Conservation (phyloP, 306 rosid genomes). For the Sindora glabra region DNA sequence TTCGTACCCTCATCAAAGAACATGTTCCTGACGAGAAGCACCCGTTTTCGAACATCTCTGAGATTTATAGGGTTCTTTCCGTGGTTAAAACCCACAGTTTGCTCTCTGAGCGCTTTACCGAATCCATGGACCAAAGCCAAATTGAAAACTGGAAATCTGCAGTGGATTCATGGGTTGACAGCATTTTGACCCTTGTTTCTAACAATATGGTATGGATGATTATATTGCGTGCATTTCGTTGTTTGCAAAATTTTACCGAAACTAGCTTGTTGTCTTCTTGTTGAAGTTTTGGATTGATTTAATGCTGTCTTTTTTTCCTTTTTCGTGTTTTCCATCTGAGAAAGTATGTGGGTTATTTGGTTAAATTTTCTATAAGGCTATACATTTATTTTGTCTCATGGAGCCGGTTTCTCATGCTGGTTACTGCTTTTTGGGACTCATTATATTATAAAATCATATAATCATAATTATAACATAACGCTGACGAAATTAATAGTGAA, state of each 20-base stretch:
- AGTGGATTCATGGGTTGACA: slow-evolving; percentile 60
- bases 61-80: slow-evolving; percentile 42
- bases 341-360: no score
- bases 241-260: background rate
- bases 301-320: background rate
- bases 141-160: slow-evolving; percentile 55
- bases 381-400: background rate
- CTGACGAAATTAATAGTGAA: no score
- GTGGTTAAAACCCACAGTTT: slow-evolving; percentile 50
- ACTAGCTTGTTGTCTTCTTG: background rate
- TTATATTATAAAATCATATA: background rate
- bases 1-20: slow-evolving; percentile 41
- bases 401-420: background rate
- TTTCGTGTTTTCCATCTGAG: no score
- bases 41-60: slow-evolving; percentile 26
- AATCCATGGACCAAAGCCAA: slow-evolving; percentile 27
- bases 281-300: background rate
- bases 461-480: no score
- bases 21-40: slow-evolving; percentile 39
- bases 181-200: slow-evolving; percentile 39
- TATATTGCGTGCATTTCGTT: background rate
- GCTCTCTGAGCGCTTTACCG: slow-evolving; percentile 36
- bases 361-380: no score
- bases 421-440: background rate
- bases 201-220: slow-evolving; percentile 38